Conservation (phyloP, 495 filamentous ascomycete genomes). For the Letharia columbiana region DNA sequence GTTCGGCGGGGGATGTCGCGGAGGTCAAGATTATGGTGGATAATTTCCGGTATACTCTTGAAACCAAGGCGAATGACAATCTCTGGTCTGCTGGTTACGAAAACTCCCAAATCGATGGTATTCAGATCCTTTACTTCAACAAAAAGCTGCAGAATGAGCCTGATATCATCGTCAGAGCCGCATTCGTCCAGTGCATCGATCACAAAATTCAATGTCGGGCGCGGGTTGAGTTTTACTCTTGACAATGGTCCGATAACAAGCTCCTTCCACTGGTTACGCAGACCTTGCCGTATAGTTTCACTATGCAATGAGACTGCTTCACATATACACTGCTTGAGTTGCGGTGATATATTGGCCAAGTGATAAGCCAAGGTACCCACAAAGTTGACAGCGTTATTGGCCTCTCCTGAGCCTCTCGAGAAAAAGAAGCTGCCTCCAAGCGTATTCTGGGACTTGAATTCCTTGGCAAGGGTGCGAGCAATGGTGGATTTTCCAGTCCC, state of each 20-base stretch:
- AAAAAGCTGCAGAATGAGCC: conserved; percentile 34
- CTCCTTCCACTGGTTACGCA: conserved; percentile 41
- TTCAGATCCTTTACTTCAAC: conserved; percentile 20
- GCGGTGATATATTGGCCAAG: conserved; percentile 29
- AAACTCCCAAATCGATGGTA: conserved; percentile 26
- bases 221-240: background rate
- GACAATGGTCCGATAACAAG: conserved; percentile 38
- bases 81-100: conserved; percentile 42
- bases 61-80: conserved; percentile 35
- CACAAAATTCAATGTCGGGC: conserved; percentile 28
- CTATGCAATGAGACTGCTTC: conserved; percentile 34
- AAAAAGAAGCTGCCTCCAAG: conserved; percentile 46
- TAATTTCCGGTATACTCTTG: conserved; percentile 17
- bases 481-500: conserved; percentile 42
- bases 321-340: conserved; percentile 29
- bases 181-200: conserved; percentile 50
- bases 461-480: conserved; percentile 28
- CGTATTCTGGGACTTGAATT: conserved; percentile 8
- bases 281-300: conserved; percentile 31
- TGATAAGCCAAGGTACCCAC: conserved; percentile 41
- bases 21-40: conserved; percentile 28
- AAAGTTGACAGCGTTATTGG: conserved; percentile 33
- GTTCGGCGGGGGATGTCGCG: conserved; percentile 7
- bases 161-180: conserved; percentile 34
- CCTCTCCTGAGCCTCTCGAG: conserved; percentile 39